Base-by-base conservation (phyloP, 2,329 filamentous ascomycete genomes). In the Bipolaris gigantea region DNA sequence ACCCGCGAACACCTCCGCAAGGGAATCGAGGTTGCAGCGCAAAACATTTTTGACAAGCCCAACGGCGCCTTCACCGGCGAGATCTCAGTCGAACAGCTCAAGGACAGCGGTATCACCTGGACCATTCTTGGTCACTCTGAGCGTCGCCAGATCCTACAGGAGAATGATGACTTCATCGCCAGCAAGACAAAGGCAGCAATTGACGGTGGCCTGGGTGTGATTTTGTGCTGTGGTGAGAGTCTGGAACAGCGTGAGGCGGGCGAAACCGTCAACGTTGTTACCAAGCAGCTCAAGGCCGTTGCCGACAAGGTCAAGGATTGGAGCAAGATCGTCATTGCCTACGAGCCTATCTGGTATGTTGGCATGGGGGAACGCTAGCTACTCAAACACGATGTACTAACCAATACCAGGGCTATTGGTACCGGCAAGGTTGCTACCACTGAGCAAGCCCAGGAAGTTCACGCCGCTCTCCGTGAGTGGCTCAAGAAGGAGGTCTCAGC, bases 31-130 rank as follows among this genome's bases (percentile, higher is more conserved):
- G 89, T 99, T 61, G 89, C 93, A 53, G 88, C 94, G 53, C 94
- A 99, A 82, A 99, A 99, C 80, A 91, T 97, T 77, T 97, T 86
- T 79, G 90, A 97, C 83, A 93, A 93, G 85, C 91, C 92, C 76
- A 92, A 94, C 77, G 94, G 94, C 69, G 94, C 94, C 69, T 97
- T 89, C 83, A 99, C 94, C 33, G 94, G 94, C 72, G 94, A 99
- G 82, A 94, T 97, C 80, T 92, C 89, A 63, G 92, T 92, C 62
- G 81, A 87, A 59, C 94, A 97, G 82, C 87, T 99, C 71, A 88
- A 89, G 79, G 94, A 97, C 79, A 86, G 83, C 79, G 86, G 86
- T 73, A 89, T 97, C 78, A 85, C 85, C 73, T 99, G 94, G 94
- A 84, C 88, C 59, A 88, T 99, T 71, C 83, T 96, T 57, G 94